phyloP scores from a whole-genome alignment of 768 basidiomycete species.

The Amyloporia xantha region DNA sequence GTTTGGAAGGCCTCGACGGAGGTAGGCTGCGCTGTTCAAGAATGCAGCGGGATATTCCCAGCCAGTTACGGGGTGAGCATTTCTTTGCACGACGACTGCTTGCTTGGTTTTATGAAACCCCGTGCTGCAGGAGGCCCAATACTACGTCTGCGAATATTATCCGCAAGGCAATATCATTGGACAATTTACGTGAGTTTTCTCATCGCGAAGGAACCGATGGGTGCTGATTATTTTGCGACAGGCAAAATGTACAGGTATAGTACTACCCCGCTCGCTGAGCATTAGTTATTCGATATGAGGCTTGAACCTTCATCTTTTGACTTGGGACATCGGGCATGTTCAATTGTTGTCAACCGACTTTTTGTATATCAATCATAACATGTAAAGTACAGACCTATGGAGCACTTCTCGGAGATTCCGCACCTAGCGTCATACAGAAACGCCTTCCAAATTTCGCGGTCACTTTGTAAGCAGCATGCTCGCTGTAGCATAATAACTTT shows the following conservation, averaged over 20 bases:
- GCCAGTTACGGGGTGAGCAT: constrained; percentile 46
- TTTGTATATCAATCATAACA: no score
- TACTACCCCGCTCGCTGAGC: no score
- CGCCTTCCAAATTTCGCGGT: no score
- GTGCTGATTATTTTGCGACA: constrained; percentile 5
- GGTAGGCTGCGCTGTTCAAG: constrained; percentile 55
- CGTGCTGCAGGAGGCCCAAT: constrained; percentile 42
- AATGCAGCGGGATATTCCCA: constrained; percentile 54
- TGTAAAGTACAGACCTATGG: no score
- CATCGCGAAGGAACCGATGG: neutral
- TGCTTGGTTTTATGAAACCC: neutral
- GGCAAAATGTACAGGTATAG: constrained; percentile 26
- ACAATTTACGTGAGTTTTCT: constrained; percentile 45
- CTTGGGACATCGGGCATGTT: neutral
- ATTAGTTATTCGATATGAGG: no score
- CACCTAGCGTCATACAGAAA: no score
- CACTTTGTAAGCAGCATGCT: no score
- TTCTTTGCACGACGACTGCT: neutral
- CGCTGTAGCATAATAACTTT: no score
- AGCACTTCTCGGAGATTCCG: no score
- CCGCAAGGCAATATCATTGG: constrained; percentile 60
- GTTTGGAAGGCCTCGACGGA: constrained; percentile 66
- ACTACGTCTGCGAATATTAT: constrained; percentile 65
- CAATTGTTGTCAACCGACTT: no score
- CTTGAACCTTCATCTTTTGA: neutral